Conservation (phyloP, 2,329 filamentous ascomycete genomes). For the Aspergillus vadensis region DNA sequence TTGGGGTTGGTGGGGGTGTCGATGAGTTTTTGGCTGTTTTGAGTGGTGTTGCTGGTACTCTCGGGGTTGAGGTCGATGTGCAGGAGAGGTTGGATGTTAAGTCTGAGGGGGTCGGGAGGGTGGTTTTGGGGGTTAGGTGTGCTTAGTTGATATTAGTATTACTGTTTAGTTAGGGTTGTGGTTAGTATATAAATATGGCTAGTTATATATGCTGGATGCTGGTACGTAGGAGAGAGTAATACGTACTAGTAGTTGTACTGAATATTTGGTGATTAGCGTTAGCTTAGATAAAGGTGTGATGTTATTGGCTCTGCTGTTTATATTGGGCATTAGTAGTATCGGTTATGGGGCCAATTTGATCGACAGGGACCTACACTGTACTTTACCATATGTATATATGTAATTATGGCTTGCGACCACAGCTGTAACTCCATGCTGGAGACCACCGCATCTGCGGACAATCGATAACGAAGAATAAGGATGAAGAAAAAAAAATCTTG, state of each 20-base stretch:
- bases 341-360: not conserved
- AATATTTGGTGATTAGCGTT: not conserved
- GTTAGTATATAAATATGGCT: too few relatives aligned
- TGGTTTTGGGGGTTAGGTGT: conserved; percentile 39
- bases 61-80: conserved; percentile 33
- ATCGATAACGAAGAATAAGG: conserved; percentile 18
- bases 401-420: not conserved
- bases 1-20: conserved; percentile 66
- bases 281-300: conserved; percentile 5
- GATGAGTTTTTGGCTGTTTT: conserved; percentile 56
- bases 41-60: conserved; percentile 26
- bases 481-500: conserved; percentile 28
- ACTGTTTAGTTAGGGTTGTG: too few relatives aligned
- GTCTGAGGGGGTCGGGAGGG: conserved; percentile 47
- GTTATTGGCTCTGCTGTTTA: not conserved
- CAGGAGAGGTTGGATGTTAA: conserved; percentile 40
- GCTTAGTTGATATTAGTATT: too few relatives aligned
- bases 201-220: too few relatives aligned
- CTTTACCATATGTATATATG: not conserved
- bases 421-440: not conserved
- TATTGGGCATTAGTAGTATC: not conserved
- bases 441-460: not conserved
- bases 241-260: too few relatives aligned
- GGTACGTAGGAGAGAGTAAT: too few relatives aligned
- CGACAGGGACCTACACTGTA: not conserved